Conservation (phyloP, 371 early-diverging fungal species). For the Mortierella sp. region DNA sequence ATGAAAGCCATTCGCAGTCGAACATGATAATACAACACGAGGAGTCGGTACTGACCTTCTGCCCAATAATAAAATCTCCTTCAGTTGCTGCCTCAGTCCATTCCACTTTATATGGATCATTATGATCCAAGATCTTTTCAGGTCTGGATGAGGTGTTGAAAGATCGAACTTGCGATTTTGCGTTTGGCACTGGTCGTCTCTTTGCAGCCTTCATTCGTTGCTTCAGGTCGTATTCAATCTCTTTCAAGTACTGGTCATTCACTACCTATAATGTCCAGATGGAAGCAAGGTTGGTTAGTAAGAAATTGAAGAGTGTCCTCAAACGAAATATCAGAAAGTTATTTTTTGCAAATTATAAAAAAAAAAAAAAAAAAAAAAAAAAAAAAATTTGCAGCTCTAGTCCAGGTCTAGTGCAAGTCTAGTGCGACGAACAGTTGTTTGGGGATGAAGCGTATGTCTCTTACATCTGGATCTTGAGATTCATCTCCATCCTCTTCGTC, state of each 20-base stretch:
- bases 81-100: slow-evolving; percentile 69
- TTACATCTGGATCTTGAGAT: slow-evolving; percentile 21
- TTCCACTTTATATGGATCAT: slow-evolving; percentile 90
- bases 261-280: slow-evolving; percentile 16
- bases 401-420: too few relatives aligned
- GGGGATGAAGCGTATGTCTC: not conserved
- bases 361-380: too few relatives aligned
- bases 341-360: too few relatives aligned
- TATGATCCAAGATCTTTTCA: slow-evolving; percentile 85
- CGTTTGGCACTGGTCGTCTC: slow-evolving; percentile 80
- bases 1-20: not conserved
- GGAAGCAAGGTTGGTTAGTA: not conserved
- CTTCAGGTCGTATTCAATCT: slow-evolving; percentile 70
- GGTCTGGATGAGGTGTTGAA: slow-evolving; percentile 76
- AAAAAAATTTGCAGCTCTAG: too few relatives aligned
- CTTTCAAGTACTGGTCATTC: slow-evolving; percentile 49
- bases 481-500: slow-evolving; percentile 37
- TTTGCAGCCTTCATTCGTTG: slow-evolving; percentile 84
- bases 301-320: too few relatives aligned
- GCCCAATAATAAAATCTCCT: slow-evolving; percentile 68
- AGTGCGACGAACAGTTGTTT: too few relatives aligned
- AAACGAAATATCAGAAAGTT: too few relatives aligned
- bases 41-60: slow-evolving; percentile 58
- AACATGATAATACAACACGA: not conserved
- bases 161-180: slow-evolving; percentile 72